Evolutionary conservation across 2,329 filamentous ascomycete species (phyloP).

Genomic region (Colletotrichum spaethianum): DNA sequence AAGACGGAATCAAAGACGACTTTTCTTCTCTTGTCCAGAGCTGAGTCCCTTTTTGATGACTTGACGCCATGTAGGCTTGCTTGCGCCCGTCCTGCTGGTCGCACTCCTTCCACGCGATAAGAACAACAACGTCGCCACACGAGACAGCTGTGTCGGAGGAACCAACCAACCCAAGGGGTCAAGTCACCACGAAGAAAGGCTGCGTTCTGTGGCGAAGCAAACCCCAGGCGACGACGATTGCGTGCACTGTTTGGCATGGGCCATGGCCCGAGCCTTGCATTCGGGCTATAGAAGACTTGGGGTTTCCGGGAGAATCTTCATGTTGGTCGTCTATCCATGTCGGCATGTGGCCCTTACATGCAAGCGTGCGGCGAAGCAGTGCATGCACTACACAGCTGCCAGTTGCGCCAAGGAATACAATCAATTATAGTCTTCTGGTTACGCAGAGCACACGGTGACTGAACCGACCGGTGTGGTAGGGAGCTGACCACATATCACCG

Average conservation of each 20-base stretch:
- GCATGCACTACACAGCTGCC: neutral
- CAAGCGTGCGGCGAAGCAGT: slow-evolving; percentile 20
- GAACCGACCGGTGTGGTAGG: neutral
- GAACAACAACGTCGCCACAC: neutral
- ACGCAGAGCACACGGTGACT: neutral
- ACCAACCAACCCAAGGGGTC: too few species aligned
- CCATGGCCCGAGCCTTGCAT: neutral
- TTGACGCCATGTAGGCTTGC: neutral
- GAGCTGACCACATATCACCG: neutral
- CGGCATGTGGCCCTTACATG: neutral
- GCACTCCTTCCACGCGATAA: neutral
- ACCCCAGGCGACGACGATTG: neutral
- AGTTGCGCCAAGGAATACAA: neutral
- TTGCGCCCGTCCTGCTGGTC: neutral
- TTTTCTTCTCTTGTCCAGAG: slow-evolving; percentile 18
- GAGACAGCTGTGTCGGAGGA: neutral
- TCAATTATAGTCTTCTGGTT: neutral
- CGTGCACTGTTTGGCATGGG: neutral
- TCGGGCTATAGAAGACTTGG: neutral
- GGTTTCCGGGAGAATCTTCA: neutral
- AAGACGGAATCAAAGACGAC: neutral
- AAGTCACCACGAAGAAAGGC: neutral
- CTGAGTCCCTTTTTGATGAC: neutral
- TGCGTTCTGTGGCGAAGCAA: neutral
- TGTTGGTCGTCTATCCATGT: neutral